These are phyloP conservation scores for Beta vulgaris DNA, from an alignment of 148 eudicot genomes.

Conservation along the genomic window DNA sequence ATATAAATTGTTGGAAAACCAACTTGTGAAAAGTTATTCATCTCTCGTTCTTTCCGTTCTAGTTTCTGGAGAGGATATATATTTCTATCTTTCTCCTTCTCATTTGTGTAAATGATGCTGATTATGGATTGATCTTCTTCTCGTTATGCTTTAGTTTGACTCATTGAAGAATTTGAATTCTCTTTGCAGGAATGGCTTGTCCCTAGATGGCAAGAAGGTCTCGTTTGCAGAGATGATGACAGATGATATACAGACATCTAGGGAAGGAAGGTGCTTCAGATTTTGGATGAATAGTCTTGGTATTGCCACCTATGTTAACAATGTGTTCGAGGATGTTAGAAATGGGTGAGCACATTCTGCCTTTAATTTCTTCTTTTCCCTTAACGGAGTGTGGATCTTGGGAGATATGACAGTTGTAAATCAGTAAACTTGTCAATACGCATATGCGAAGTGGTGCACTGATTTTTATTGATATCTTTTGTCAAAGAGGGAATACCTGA, in stretches of 20 bases:
- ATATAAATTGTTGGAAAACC: not conserved
- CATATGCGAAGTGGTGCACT: not conserved
- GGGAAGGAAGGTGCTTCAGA: constrained; percentile 96
- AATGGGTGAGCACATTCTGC: constrained; percentile 52
- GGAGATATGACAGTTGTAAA: not conserved
- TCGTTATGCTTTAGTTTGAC: not conserved
- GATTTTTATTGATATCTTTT: not conserved
- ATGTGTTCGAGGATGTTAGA: constrained; percentile 93
- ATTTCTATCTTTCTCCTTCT: not conserved
- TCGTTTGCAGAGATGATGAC: constrained; percentile 98
- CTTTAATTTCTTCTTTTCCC: not conserved
- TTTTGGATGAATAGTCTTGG: constrained; percentile 99
- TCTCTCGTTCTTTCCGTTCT: not conserved
- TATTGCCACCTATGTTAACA: constrained; percentile 67
- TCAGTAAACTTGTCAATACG: not conserved
- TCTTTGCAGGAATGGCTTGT: constrained; percentile 79
- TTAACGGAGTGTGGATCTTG: not conserved
- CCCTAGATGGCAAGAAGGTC: constrained; percentile 61
- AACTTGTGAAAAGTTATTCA: no score
- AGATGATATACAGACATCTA: constrained; percentile 85
- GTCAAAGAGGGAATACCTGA: not conserved
- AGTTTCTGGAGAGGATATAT: not conserved
- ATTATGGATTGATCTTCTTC: not conserved
- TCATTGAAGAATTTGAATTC: constrained; percentile 16
- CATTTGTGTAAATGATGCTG: not conserved